A percentile compares a stretch with the other conserved stretches of the same genome.
These are phyloP conservation scores for Yamadazyma taylorii DNA, from an alignment of 1,139 yeast species.

Conservation along the genomic window DNA sequence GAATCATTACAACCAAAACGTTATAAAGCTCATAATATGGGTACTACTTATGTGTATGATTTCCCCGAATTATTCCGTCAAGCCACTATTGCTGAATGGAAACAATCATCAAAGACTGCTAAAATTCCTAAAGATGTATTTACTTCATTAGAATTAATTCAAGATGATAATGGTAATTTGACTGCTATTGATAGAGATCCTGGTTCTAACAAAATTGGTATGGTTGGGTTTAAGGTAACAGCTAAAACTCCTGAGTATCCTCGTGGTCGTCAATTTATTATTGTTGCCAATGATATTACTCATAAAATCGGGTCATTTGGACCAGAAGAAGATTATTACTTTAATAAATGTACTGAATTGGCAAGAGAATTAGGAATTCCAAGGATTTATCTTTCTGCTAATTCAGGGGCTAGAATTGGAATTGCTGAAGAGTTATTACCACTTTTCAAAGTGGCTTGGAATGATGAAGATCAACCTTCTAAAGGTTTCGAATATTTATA, in stretches of 20 bases:
- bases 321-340: constrained; percentile 92
- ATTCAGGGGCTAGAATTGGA: constrained; percentile 98
- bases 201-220: constrained; percentile 92
- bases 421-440: constrained; percentile 95
- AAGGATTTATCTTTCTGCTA: constrained; percentile 91
- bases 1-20: constrained; percentile 98
- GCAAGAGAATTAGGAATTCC: constrained; percentile 93
- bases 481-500: constrained; percentile 92
- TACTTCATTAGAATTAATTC: constrained; percentile 76
- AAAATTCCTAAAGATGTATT: constrained; percentile 80
- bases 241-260: constrained; percentile 98
- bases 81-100: constrained; percentile 86
- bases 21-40: constrained; percentile 97
- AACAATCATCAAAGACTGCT: constrained; percentile 50
- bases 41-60: constrained; percentile 96
- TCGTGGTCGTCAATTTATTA: constrained; percentile 86
- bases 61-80: constrained; percentile 98
- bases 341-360: constrained; percentile 87
- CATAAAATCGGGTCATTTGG: constrained; percentile 98
- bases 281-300: constrained; percentile 96
- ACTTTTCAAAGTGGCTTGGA: constrained; percentile 90
- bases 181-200: constrained; percentile 94
- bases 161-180: constrained; percentile 73
- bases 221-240: constrained; percentile 92
- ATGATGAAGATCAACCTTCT: constrained; percentile 66